phyloP scores from a whole-genome alignment of 148 eudicot genomes.

The Cornus florida region DNA sequence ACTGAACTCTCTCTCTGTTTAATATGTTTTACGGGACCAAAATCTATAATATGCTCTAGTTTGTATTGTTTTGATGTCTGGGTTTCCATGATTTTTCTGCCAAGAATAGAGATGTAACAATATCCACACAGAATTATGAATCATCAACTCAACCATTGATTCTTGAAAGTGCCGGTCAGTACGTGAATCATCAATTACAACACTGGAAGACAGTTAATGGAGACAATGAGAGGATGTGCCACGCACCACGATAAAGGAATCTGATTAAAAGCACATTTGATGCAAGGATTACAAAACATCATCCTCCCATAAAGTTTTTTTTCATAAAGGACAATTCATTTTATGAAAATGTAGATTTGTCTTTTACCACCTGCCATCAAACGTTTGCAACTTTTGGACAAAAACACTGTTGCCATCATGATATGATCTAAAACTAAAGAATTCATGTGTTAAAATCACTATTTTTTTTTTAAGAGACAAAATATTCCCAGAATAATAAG shows the following conservation, averaged over 20 bases:
- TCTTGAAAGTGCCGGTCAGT: not conserved
- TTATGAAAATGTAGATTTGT: too few species aligned
- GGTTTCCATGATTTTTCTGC: not conserved
- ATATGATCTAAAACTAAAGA: not conserved
- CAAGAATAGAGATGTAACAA: not conserved
- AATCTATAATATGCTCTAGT: not conserved
- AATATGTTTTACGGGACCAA: not conserved
- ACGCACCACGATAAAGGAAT: too few species aligned
- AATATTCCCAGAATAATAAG: not conserved
- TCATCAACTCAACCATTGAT: not conserved
- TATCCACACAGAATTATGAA: not conserved
- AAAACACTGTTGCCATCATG: not conserved
- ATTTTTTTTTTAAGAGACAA: not conserved
- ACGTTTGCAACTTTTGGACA: not conserved
- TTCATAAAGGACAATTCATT: too few species aligned
- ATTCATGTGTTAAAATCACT: not conserved
- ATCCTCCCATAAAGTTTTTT: not conserved
- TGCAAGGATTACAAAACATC: not conserved
- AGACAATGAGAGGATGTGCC: too few species aligned
- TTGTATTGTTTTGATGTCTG: not conserved
- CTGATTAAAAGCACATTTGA: not conserved
- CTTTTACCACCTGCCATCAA: not conserved
- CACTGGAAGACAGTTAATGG: not conserved
- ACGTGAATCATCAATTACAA: not conserved
- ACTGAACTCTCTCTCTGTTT: not conserved